A percentile compares a stretch with the other conserved stretches of the same genome.
Conservation (phyloP, 306 rosid species). For the Castanea crenata region DNA sequence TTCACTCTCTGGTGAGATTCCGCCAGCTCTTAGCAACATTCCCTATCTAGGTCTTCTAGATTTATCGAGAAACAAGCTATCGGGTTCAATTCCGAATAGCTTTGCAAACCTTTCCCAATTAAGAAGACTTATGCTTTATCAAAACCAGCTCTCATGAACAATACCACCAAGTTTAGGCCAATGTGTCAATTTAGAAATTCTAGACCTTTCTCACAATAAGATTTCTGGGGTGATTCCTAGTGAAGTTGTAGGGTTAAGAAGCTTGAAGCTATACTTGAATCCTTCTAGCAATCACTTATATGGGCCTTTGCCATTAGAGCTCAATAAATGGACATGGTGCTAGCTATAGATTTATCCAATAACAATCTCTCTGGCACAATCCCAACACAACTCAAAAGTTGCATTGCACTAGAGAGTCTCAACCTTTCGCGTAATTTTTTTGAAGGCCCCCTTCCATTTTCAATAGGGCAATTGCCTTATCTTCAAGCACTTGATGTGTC, state of each 20-base stretch:
- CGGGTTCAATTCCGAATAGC: conserved; percentile 84
- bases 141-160: conserved; percentile 69
- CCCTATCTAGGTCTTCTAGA: conserved; percentile 79
- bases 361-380: conserved; percentile 72
- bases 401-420: conserved; percentile 75
- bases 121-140: conserved; percentile 71
- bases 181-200: conserved; percentile 75
- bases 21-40: conserved; percentile 55
- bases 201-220: conserved; percentile 77
- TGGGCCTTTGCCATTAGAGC: conserved; percentile 71
- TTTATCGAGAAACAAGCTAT: conserved; percentile 73
- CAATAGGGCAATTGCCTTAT: conserved; percentile 71
- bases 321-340: conserved; percentile 93
- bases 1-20: conserved; percentile 82
- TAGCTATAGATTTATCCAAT: conserved; percentile 73
- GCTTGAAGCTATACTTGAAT: conserved; percentile 88
- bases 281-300: conserved; percentile 63
- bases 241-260: conserved; percentile 74
- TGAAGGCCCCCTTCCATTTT: conserved; percentile 61
- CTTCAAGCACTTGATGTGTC: conserved; percentile 67
- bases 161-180: conserved; percentile 79
- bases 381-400: conserved; percentile 82
- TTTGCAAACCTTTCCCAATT: conserved; percentile 75
- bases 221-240: conserved; percentile 68
- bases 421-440: conserved; percentile 70